Conservation (phyloP, 129 eudicot genomes). For the Escallonia herrerae region DNA sequence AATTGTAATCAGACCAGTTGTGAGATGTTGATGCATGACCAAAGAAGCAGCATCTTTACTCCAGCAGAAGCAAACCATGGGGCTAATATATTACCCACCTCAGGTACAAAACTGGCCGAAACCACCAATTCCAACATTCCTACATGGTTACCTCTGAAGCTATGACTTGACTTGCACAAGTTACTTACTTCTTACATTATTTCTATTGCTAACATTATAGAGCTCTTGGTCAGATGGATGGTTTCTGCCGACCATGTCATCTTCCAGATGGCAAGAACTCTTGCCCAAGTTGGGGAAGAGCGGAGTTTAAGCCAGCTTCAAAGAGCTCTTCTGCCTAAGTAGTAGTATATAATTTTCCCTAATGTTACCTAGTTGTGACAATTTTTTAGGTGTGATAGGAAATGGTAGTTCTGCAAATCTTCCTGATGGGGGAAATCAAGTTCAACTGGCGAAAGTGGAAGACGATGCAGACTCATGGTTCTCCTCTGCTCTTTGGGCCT, state of each 20-base stretch:
- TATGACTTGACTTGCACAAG: slow-evolving; percentile 7
- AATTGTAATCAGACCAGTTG: slow-evolving; percentile 23
- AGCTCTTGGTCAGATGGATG: slow-evolving; percentile 79
- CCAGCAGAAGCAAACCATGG: slow-evolving; percentile 21
- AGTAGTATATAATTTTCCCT: slow-evolving; percentile 20
- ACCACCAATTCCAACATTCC: slow-evolving; percentile 4
- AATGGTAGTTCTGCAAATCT: slow-evolving; percentile 35
- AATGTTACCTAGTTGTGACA: slow-evolving; percentile 28
- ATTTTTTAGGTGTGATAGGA: slow-evolving; percentile 55
- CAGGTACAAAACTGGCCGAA: slow-evolving; percentile 49
- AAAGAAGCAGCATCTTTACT: slow-evolving; percentile 17
- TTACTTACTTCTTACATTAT: not conserved
- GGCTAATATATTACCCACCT: slow-evolving; percentile 14
- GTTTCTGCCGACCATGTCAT: slow-evolving; percentile 38
- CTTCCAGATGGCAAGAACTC: slow-evolving; percentile 61
- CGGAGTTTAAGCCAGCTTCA: slow-evolving; percentile 69
- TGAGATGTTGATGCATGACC: slow-evolving; percentile 40
- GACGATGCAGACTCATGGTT: slow-evolving; percentile 56
- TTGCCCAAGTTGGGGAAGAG: slow-evolving; percentile 54
- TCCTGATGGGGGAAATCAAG: slow-evolving; percentile 27
- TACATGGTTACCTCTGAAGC: slow-evolving; percentile 2
- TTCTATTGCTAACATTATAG: slow-evolving; percentile 31
- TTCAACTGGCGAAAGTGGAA: slow-evolving; percentile 24
- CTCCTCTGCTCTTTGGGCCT: slow-evolving; percentile 63
- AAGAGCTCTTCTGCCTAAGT: slow-evolving; percentile 30